Percentiles rank a stretch among this genome's conserved stretches.
phyloP scores from a whole-genome alignment of 202 grass and related monocot genomes.

The Schoenoplectus tabernaemontani region DNA sequence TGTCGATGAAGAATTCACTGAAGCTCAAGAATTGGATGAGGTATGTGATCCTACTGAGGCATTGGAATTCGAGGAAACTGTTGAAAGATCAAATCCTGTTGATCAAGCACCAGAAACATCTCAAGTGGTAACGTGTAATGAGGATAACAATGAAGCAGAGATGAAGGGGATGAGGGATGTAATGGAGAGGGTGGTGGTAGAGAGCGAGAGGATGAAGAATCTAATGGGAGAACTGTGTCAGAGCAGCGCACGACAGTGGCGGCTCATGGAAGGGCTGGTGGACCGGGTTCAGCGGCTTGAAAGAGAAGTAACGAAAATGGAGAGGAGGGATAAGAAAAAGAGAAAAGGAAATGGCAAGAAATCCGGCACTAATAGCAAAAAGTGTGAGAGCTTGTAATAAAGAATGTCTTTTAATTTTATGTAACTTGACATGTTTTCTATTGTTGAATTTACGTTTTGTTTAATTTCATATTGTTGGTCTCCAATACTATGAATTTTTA shows the following conservation, averaged over 20 bases:
- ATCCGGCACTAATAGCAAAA: background rate
- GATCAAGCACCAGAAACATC: background rate
- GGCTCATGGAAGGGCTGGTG: conserved; percentile 35
- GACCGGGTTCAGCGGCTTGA: conserved; percentile 47
- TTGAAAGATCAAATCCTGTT: background rate
- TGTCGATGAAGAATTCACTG: background rate
- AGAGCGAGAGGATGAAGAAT: conserved; percentile 25
- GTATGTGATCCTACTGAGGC: background rate
- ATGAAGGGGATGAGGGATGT: background rate
- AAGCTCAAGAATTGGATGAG: background rate
- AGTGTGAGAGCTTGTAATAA: background rate
- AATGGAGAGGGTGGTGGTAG: conserved; percentile 40
- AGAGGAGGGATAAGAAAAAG: conserved; percentile 22
- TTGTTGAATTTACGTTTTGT: background rate
- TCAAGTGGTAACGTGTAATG: background rate
- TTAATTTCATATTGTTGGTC: background rate
- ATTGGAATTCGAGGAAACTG: background rate
- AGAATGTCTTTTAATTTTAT: background rate
- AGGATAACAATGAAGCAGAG: background rate
- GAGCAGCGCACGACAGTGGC: conserved; percentile 38
- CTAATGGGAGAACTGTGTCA: conserved; percentile 39
- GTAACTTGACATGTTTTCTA: background rate
- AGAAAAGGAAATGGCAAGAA: conserved; percentile 14
- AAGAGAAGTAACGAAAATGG: conserved; percentile 27
- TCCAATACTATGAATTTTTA: no score